phyloP scores from a whole-genome alignment of 139 green algal species.

The Picochlorum sp. region DNA sequence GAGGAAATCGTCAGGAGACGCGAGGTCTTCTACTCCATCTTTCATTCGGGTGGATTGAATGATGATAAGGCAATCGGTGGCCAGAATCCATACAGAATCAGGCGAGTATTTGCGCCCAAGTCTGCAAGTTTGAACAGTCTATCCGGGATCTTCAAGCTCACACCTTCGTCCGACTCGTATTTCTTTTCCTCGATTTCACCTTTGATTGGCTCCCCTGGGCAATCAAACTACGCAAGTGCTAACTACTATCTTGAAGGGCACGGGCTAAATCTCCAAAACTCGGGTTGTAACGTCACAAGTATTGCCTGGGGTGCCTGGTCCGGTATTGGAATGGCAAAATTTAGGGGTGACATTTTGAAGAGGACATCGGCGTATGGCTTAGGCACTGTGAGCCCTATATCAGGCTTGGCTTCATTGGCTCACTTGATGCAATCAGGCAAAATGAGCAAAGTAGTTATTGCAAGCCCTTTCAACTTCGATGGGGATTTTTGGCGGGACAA shows the following conservation, averaged over 20 bases:
- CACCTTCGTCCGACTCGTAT: neutral
- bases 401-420: slow-evolving; percentile 2
- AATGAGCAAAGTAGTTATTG: too few species aligned
- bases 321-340: slow-evolving; percentile 61
- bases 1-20: too few species aligned
- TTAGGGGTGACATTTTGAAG: slow-evolving; percentile 1
- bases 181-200: slow-evolving; percentile 45
- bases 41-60: too few species aligned
- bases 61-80: too few species aligned
- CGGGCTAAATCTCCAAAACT: neutral
- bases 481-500: too few species aligned
- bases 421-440: too few species aligned
- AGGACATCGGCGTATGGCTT: slow-evolving; percentile 65
- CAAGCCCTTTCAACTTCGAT: too few species aligned
- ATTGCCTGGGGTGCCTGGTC: slow-evolving; percentile 47
- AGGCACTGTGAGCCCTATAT: slow-evolving; percentile 21
- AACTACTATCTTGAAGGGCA: slow-evolving; percentile 29
- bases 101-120: too few species aligned
- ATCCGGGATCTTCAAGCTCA: too few species aligned
- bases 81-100: too few species aligned
- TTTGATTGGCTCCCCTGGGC: slow-evolving; percentile 28
- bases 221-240: slow-evolving; percentile 40
- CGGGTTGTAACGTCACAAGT: neutral
- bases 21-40: too few species aligned
- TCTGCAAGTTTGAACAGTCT: too few species aligned